Base-by-base conservation (phyloP, 2,329 filamentous ascomycete species). In the Thielaviopsis ethacetica region DNA sequence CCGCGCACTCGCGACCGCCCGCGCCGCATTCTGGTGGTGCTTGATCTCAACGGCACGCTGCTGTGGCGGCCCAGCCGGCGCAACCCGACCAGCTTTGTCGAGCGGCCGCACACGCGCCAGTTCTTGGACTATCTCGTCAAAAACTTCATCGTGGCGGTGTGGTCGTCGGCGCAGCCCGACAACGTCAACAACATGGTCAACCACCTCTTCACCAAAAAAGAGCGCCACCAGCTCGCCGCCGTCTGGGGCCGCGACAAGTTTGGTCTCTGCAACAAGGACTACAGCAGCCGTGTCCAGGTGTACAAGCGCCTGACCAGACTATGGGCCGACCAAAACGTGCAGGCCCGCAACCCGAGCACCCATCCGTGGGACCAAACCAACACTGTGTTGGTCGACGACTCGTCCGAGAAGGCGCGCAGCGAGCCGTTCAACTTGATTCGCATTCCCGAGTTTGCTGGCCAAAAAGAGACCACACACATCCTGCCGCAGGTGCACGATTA, bases 41-140 rank as follows among this genome's bases (percentile, higher is more conserved):
- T 97, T 62, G 93, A 98, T 71, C 80, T 98, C 44, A 98, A 97
- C 69, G 93, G 93, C 62, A 96, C 91, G 0, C 77, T 98, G 1
- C 78, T 97, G 41, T 77, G 80, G 71, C 85, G 93, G 5, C 84
- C 82, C 9, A 75, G 74, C 57, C 73, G 74, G 53, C 66, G 71
- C 3, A 67, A 66, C 1, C 70, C 72, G 6, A 76, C 74, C 10
- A 68, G 69, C 50, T 87, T 90, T 67, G 71, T 82, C 51, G 72
- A 77, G 63, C 85, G 93, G 0, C 87, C 87, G 0, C 76, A 83
- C 63, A 78, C 93, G 1, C 65, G 73, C 2, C 64, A 72, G 0
- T 96, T 98, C 69, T 72, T 97, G 3, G 67, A 76, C 27, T 88
- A 90, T 68, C 80, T 91, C 64, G 77, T 95, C 64, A 71, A 79